These are phyloP conservation scores for Tylopilus intermedius DNA, from an alignment of 768 basidiomycete species.

Conservation along the genomic window DNA sequence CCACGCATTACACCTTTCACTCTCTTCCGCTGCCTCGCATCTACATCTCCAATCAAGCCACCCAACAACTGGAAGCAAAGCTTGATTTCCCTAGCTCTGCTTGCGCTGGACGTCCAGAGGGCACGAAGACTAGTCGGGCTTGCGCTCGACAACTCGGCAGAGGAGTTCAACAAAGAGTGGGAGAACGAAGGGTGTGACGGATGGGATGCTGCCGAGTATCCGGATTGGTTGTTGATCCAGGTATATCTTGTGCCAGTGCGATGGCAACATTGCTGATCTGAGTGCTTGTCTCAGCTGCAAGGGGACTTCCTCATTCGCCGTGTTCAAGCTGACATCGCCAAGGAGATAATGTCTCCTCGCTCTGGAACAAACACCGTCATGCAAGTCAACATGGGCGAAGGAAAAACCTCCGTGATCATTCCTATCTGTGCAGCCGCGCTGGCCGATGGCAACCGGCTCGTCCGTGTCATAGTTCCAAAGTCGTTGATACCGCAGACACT, in stretches of 20 bases:
- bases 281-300: constrained; percentile 36
- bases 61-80: constrained; percentile 24
- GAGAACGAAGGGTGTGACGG: neutral
- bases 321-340: constrained; percentile 38
- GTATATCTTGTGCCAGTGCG: neutral
- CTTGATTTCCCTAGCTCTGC: constrained; percentile 25
- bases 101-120: neutral
- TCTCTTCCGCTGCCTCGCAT: constrained; percentile 27
- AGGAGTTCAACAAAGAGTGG: neutral
- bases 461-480: constrained; percentile 36
- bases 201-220: neutral
- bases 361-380: constrained; percentile 35
- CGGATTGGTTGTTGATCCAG: neutral
- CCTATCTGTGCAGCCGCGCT: constrained; percentile 39
- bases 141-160: neutral
- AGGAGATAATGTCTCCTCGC: constrained; percentile 44
- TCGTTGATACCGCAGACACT: constrained; percentile 46
- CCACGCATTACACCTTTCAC: constrained; percentile 29
- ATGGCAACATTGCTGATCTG: neutral
- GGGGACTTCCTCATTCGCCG: constrained; percentile 39
- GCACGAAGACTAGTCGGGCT: neutral
- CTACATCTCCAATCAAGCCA: constrained; percentile 3
- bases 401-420: constrained; percentile 32
- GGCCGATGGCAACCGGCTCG: constrained; percentile 40
- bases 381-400: constrained; percentile 36